These are phyloP conservation scores for Saccharomycopsis selenospora DNA, from an alignment of 805 yeast genomes.

Conservation along the genomic window DNA sequence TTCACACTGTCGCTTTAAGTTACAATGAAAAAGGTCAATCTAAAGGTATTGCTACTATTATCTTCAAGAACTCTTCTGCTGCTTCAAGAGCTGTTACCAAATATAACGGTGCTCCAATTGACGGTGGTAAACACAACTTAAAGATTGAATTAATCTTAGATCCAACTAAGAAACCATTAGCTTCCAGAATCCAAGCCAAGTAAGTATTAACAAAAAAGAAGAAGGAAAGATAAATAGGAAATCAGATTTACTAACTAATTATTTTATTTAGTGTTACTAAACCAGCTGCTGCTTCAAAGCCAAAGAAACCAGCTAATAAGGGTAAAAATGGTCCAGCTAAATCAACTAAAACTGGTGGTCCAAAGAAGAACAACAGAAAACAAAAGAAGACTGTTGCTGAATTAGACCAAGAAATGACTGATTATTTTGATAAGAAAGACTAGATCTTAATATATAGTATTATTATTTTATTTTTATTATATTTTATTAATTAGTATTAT, in stretches of 20 bases:
- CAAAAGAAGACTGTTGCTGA: slow-evolving; percentile 79
- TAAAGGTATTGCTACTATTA: slow-evolving; percentile 84
- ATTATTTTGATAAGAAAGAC: slow-evolving; percentile 62
- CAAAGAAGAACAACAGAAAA: slow-evolving; percentile 30
- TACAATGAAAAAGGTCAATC: slow-evolving; percentile 87
- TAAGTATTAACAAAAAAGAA: neutral
- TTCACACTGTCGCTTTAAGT: slow-evolving; percentile 58
- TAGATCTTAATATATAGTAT: no score
- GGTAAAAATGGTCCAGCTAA: slow-evolving; percentile 20
- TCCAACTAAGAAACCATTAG: slow-evolving; percentile 68
- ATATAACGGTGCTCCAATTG: slow-evolving; percentile 91
- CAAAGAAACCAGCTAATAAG: slow-evolving; percentile 31
- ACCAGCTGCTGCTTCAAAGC: slow-evolving; percentile 29
- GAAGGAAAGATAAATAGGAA: slow-evolving; percentile 12
- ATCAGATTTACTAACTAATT: neutral
- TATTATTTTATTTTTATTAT: neutral
- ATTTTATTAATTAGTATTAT: neutral
- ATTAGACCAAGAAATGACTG: slow-evolving; percentile 97
- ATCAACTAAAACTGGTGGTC: no score
- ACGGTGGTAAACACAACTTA: slow-evolving; percentile 72
- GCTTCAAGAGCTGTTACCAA: slow-evolving; percentile 76
- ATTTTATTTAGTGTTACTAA: slow-evolving; percentile 4
- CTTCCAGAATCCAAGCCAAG: slow-evolving; percentile 62
- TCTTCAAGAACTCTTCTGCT: slow-evolving; percentile 58
- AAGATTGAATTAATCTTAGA: slow-evolving; percentile 78